Evolutionary conservation across 1,139 yeast genomes (phyloP).

Genomic region (Ogataea hybrid): DNA sequence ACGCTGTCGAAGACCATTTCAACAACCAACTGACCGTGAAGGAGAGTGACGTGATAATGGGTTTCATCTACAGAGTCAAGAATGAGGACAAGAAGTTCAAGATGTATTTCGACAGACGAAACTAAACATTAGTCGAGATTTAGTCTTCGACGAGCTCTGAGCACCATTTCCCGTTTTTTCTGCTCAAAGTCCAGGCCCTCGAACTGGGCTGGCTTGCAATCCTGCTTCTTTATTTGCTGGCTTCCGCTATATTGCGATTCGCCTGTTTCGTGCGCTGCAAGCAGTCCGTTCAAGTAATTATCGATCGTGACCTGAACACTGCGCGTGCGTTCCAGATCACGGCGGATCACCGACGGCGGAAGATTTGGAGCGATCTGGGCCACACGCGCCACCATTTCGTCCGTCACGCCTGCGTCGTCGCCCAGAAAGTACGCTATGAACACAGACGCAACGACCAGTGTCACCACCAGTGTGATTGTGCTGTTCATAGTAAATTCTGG

Average conservation of each 20-base stretch:
- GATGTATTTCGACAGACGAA: constrained; percentile 30
- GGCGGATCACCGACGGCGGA: constrained; percentile 65
- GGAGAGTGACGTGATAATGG: constrained; percentile 77
- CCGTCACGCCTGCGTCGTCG: constrained; percentile 38
- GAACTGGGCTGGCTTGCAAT: constrained; percentile 19
- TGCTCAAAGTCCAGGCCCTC: constrained; percentile 37
- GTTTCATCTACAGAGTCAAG: constrained; percentile 71
- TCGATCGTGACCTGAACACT: constrained; percentile 81
- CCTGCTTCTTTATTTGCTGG: background rate
- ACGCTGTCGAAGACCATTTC: constrained; percentile 53
- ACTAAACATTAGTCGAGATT: constrained; percentile 5
- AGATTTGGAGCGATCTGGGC: constrained; percentile 78
- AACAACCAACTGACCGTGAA: constrained; percentile 51
- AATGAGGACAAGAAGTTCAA: constrained; percentile 48
- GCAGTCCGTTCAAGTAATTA: constrained; percentile 47
- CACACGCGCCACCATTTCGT: constrained; percentile 82
- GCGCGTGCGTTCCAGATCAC: constrained; percentile 61
- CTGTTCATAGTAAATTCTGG: constrained; percentile 38
- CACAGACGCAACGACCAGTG: constrained; percentile 50
- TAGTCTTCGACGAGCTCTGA: constrained; percentile 44
- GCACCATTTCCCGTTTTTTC: constrained; percentile 50
- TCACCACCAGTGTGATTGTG: constrained; percentile 51
- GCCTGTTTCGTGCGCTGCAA: background rate
- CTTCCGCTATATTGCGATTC: background rate
- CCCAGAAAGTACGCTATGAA: constrained; percentile 61